phyloP scores from a whole-genome alignment of 148 eudicot genomes.

The Selenicereus undatus region DNA sequence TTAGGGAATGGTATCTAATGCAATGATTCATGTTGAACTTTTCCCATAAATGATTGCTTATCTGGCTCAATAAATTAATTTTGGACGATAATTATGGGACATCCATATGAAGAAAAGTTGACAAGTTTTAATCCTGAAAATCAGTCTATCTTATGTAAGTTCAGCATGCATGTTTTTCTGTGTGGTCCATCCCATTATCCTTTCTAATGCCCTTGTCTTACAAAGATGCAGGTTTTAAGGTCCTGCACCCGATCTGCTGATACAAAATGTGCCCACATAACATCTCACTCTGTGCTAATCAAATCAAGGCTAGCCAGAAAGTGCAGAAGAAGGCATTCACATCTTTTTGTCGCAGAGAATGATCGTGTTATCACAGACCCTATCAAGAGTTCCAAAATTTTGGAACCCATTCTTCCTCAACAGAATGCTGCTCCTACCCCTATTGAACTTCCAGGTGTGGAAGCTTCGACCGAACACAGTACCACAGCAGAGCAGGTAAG shows the following conservation, averaged over 20 bases:
- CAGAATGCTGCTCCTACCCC: conserved; percentile 16
- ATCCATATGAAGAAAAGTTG: background rate
- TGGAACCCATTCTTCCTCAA: conserved; percentile 29
- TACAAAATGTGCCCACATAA: conserved; percentile 25
- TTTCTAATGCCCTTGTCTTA: conserved; percentile 8
- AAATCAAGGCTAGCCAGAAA: conserved; percentile 31
- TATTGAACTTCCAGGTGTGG: background rate
- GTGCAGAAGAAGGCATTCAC: conserved; percentile 25
- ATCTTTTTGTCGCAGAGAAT: conserved; percentile 45
- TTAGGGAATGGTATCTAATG: too few relatives aligned
- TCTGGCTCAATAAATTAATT: background rate
- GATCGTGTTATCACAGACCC: conserved; percentile 46
- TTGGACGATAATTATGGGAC: background rate
- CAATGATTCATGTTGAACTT: too few relatives aligned
- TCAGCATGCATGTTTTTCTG: background rate
- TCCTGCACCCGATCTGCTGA: conserved; percentile 22
- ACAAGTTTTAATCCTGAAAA: background rate
- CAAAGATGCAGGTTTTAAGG: conserved; percentile 35
- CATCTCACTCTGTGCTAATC: conserved; percentile 25
- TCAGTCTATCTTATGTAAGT: background rate
- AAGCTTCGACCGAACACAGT: background rate
- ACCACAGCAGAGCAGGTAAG: conserved; percentile 9
- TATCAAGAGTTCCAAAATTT: conserved; percentile 25
- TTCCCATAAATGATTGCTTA: too few relatives aligned
- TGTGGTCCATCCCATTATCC: background rate